Conservation (phyloP, 139 green algal genomes). For the Mesotaenium endlicherianum region DNA sequence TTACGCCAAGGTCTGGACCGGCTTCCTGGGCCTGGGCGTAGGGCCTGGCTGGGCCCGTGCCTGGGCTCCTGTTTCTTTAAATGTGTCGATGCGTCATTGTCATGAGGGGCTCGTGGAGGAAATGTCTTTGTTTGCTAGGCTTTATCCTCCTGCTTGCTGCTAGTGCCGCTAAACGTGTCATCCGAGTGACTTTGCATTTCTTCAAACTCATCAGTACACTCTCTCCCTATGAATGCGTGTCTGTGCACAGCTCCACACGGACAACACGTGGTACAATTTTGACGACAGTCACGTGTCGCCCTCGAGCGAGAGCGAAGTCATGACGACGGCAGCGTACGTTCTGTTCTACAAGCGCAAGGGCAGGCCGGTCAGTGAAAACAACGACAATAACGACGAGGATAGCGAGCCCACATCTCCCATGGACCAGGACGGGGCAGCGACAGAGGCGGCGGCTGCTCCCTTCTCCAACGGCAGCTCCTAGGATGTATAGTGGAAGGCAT, state of each 20-base stretch:
- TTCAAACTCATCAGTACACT: not conserved
- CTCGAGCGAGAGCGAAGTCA: constrained; percentile 20
- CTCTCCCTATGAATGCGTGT: not conserved
- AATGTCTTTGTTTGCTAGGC: not conserved
- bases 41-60: not conserved
- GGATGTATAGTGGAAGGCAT: too few relatives aligned
- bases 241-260: not conserved
- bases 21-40: constrained; percentile 49
- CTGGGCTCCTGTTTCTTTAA: not conserved
- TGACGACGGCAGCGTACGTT: constrained; percentile 79
- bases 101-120: too few relatives aligned
- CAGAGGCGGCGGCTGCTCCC: too few relatives aligned
- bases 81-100: not conserved
- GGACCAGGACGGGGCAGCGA: too few relatives aligned
- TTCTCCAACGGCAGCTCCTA: too few relatives aligned
- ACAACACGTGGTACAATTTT: constrained; percentile 76
- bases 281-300: constrained; percentile 73
- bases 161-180: not conserved
- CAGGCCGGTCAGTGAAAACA: too few relatives aligned
- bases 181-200: too few relatives aligned
- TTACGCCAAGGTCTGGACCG: constrained; percentile 64
- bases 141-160: not conserved
- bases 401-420: too few relatives aligned
- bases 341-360: constrained; percentile 82
- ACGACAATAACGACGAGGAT: too few relatives aligned